Evolutionary conservation across 768 basidiomycete species (phyloP), one percentile per base, ranked within the genome.

Genomic region (Podaxis carcinomalis): DNA sequence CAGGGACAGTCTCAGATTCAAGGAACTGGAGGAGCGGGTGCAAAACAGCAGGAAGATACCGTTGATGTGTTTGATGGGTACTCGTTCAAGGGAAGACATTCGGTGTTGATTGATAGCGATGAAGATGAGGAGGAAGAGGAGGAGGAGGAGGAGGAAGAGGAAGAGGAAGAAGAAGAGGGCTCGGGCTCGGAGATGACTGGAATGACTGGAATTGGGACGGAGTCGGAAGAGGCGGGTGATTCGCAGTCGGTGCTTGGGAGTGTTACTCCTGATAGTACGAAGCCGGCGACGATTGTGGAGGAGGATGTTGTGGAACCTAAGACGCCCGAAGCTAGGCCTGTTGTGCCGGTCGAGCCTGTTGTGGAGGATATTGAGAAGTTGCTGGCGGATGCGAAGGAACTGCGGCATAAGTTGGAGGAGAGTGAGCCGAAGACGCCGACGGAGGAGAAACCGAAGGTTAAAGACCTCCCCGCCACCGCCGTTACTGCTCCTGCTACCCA

Each of bases 41-140:
- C 44, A 62, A 27, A 57, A 49, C 72, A 67, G 11, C 72, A 73
- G 10, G 85, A 88, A 25, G 81, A 88, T 5, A 74, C 70, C 25
- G 77, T 85, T 16, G 93, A 95, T 71, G 86, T 95, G 32, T 97
- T 95, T 69, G 94, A 95, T 72, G 94, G 93, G 3, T 97, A 97
- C 74, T 93, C 91, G 50, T 97, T 92, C 82, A 93, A 92, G 73
- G 93, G 92, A 9, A 80, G 90, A 16, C 80, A 92, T 73, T 93
- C 92, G 1, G 80, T 94, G 62, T 75, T 93, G 55, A 73, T 93
- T 49, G 91, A 89, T 64, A 87, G 85, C 19, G 89, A 88, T 1
- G 85, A 83, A 4, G 87, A 86, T 5, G 84, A 83, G 1, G 85
- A 80, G 63, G 74, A 61, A 55, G 79, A 68, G 61, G 79, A 82